Conservation (phyloP, 768 basidiomycete genomes). For the Flagelloscypha sp. region DNA sequence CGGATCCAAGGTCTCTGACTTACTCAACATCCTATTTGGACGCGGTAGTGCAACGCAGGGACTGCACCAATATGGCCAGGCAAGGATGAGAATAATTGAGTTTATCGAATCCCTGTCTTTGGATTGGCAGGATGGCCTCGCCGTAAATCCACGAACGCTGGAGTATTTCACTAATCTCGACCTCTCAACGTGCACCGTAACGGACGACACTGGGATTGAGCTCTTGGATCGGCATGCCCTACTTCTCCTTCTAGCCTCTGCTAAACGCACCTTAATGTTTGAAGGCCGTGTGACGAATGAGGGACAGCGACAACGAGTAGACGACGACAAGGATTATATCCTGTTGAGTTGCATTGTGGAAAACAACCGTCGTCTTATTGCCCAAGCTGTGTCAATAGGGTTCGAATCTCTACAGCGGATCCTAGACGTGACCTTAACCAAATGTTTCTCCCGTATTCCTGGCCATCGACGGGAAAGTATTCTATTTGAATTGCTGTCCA, state of each 20-base stretch:
- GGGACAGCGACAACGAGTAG: constrained; percentile 57
- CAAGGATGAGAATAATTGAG: constrained; percentile 80
- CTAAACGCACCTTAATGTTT: constrained; percentile 52
- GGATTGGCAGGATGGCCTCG: constrained; percentile 76
- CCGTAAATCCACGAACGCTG: constrained; percentile 47
- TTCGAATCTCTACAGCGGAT: constrained; percentile 82
- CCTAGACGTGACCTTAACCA: constrained; percentile 77
- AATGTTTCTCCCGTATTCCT: constrained; percentile 78
- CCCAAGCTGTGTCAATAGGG: constrained; percentile 57
- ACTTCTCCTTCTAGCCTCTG: constrained; percentile 54
- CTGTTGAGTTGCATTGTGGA: constrained; percentile 79
- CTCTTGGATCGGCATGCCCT: constrained; percentile 71
- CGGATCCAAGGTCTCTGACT: constrained; percentile 59
- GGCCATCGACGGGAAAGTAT: constrained; percentile 80
- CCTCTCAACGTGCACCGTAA: constrained; percentile 59
- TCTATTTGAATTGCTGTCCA: constrained; percentile 83
- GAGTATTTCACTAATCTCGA: constrained; percentile 61
- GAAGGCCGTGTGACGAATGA: constrained; percentile 60
- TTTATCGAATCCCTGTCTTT: constrained; percentile 81
- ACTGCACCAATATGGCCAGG: constrained; percentile 72
- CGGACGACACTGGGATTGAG: constrained; percentile 68
- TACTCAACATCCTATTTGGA: constrained; percentile 78
- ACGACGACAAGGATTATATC: constrained; percentile 64
- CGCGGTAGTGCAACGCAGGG: no score
- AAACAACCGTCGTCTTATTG: constrained; percentile 80